A percentile compares a stretch with the other conserved stretches of the same genome.
These are phyloP conservation scores for Dalbergia oliveri DNA, from an alignment of 306 rosid species.

Conservation along the genomic window DNA sequence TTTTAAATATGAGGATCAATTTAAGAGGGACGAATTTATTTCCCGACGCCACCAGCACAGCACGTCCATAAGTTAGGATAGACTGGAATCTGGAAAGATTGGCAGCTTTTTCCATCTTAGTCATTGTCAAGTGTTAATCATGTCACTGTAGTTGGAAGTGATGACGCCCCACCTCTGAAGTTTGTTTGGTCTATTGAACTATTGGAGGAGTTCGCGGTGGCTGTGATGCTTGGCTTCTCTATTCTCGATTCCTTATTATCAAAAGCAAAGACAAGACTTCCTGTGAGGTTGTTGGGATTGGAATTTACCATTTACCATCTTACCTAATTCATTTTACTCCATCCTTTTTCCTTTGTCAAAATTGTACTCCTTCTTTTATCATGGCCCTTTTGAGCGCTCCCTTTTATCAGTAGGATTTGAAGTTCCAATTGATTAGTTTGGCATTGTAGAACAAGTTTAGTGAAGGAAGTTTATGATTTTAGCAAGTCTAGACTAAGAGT, in stretches of 20 bases:
- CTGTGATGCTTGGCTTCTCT: conserved; percentile 73
- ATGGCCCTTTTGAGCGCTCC: conserved; percentile 67
- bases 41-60: too few species aligned
- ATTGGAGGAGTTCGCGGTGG: conserved; percentile 79
- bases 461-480: too few species aligned
- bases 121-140: background rate
- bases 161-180: too few species aligned
- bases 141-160: background rate
- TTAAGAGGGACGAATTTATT: too few species aligned
- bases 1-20: too few species aligned
- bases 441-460: too few species aligned
- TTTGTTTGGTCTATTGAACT: too few species aligned
- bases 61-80: too few species aligned
- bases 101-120: background rate
- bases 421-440: too few species aligned
- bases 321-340: conserved; percentile 59
- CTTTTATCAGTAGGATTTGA: conserved; percentile 48
- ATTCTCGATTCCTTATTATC: conserved; percentile 58
- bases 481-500: too few species aligned
- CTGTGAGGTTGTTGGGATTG: conserved; percentile 50
- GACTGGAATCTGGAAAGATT: background rate
- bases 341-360: conserved; percentile 54
- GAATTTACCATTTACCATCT: conserved; percentile 48
- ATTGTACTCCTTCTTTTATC: conserved; percentile 67
- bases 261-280: conserved; percentile 54